Base-by-base conservation (phyloP, 352 stramenopile species). In the Halophytophthora polymorphica region DNA sequence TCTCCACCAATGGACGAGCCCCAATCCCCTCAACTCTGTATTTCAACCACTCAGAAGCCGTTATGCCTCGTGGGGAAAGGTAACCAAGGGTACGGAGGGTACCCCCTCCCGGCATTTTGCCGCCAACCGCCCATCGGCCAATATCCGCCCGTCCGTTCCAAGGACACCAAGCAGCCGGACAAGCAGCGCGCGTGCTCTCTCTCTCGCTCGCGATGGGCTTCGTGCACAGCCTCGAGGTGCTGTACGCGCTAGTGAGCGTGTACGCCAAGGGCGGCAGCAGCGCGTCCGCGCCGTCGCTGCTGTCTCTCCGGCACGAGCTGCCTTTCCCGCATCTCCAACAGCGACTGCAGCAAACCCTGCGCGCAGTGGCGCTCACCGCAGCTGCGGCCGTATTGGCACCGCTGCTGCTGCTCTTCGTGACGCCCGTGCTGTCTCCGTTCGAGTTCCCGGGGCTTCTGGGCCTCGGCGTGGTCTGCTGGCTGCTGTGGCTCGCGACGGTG, bases 301-400 rank as follows among this genome's bases (percentile, higher is more conserved):
- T 25, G 6, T 43, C 36, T 6, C 12, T 39, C 5, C 23, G 49
- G 22, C 22, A 31, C 6, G 23, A 42, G 48, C 48, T 59, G 2
- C 71, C 64, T 6, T 73, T 69, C 41, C 69, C 69, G 18, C 66
- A 79, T 22, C 42, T 86, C 10, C 74, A 86, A 55, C 74, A 79
- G 59, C 69, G 72, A 7, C 53, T 86, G 43, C 71, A 81, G 53
- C 74, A 82, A 37, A 69, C 69, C 19, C 45, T 83, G 28, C 71
- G 69, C 48, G 71, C 59, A n/a, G 66, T 78, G 31, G 59, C 64
- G 34, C 62, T 85, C 31, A 70, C 68, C 10, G 56, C 58, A 1
- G 45, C 64, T 0, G 38, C 42, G 3, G 45, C 53, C 1, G 56
- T 73, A 6, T 35, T 39, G 6, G 35, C 63, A 14, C 57, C 60